Conservation (phyloP, 1,284 basidiomycete species). For the Grifola frondosa region DNA sequence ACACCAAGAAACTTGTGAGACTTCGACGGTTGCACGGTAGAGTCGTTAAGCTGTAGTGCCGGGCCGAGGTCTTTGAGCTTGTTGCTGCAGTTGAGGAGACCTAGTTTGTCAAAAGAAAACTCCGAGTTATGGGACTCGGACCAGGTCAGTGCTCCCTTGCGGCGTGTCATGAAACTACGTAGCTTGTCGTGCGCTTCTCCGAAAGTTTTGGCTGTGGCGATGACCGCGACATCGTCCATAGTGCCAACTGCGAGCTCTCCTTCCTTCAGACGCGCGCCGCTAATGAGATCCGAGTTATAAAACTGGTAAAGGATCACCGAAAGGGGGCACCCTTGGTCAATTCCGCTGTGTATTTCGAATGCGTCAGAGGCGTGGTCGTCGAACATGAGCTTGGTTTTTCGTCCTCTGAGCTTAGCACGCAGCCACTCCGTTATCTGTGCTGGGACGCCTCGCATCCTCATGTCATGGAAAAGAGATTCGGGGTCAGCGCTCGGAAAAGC, state of each 20-base stretch:
- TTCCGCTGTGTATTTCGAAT: slow-evolving; percentile 28
- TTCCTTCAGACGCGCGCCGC: slow-evolving; percentile 4
- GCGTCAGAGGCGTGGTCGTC: slow-evolving; percentile 29
- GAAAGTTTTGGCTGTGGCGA: slow-evolving; percentile 15
- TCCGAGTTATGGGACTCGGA: not conserved
- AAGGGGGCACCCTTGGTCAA: slow-evolving; percentile 36
- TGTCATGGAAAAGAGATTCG: slow-evolving; percentile 32
- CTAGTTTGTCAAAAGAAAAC: not conserved
- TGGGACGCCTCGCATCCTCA: slow-evolving; percentile 31
- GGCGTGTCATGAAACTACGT: slow-evolving; percentile 17
- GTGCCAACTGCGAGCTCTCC: slow-evolving; percentile 24
- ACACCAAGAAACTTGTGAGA: slow-evolving; percentile 36
- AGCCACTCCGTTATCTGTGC: slow-evolving; percentile 25
- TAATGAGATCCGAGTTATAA: slow-evolving; percentile 34
- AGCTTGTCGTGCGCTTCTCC: slow-evolving; percentile 18
- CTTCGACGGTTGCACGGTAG: slow-evolving; percentile 10
- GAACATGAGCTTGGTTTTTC: slow-evolving; percentile 27
- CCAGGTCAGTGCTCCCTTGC: slow-evolving; percentile 1
- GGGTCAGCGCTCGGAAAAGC: slow-evolving; percentile 38
- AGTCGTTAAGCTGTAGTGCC: not conserved
- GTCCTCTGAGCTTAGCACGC: slow-evolving; percentile 17
- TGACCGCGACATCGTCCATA: slow-evolving; percentile 30
- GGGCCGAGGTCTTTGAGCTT: not conserved
- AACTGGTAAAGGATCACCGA: slow-evolving; percentile 33
- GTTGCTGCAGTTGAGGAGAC: not conserved